Percentiles rank a stretch among this genome's conserved stretches.
These are phyloP conservation scores for Calvatia gigantea DNA, from an alignment of 768 basidiomycete species.

Conservation along the genomic window DNA sequence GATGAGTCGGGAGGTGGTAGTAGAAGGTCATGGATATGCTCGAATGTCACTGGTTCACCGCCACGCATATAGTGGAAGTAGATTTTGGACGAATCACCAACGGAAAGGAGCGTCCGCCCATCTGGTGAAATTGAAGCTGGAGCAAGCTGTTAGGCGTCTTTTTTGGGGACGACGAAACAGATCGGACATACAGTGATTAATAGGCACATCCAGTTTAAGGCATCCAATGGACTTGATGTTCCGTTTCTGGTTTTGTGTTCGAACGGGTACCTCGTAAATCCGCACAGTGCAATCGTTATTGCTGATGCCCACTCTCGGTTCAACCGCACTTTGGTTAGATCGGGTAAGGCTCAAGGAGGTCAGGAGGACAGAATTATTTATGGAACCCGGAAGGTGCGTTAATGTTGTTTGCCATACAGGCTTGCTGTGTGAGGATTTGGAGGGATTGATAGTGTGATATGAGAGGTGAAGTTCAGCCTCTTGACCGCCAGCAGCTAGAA, in stretches of 20 bases:
- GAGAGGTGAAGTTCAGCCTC: constrained; percentile 66
- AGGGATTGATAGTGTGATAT: constrained; percentile 13
- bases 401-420: constrained; percentile 16
- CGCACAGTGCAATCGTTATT: constrained; percentile 17
- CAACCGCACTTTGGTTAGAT: constrained; percentile 8
- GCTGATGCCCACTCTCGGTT: constrained; percentile 16
- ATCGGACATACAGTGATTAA: constrained; percentile 13
- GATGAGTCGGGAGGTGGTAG: constrained; percentile 14
- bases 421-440: constrained; percentile 5
- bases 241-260: constrained; percentile 10
- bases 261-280: constrained; percentile 16
- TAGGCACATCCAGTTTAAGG: constrained; percentile 15
- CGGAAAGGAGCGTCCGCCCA: constrained; percentile 15
- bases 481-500: constrained; percentile 63
- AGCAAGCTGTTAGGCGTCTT: not conserved
- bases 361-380: constrained; percentile 21
- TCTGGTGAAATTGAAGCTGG: constrained; percentile 16
- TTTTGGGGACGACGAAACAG: not conserved
- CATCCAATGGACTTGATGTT: constrained; percentile 9
- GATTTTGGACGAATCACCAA: constrained; percentile 17
- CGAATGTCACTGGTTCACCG: constrained; percentile 12
- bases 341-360: constrained; percentile 14
- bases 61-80: constrained; percentile 17
- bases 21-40: constrained; percentile 11
- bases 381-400: constrained; percentile 15